A percentile compares a stretch with the other conserved stretches of the same genome.
Evolutionary conservation across 768 basidiomycete species (phyloP).

Genomic region (Suillus discolor): DNA sequence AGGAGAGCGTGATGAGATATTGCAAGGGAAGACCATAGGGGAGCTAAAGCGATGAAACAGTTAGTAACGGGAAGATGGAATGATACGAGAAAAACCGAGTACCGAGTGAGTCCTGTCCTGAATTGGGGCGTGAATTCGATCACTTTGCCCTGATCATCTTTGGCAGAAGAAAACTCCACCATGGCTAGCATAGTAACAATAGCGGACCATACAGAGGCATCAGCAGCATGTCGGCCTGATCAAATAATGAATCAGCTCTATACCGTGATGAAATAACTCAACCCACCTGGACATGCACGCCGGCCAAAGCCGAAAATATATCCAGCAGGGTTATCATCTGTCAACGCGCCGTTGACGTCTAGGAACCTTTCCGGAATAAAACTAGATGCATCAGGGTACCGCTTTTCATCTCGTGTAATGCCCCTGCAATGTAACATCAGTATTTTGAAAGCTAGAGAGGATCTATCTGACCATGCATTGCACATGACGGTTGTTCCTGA

Average conservation of each 20-base stretch:
- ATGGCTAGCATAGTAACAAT: conserved; percentile 12
- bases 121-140: conserved; percentile 8
- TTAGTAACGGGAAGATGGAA: neutral
- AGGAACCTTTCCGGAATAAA: conserved; percentile 9
- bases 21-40: neutral
- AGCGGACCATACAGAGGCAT: conserved; percentile 10
- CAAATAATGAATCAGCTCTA: neutral
- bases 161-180: conserved; percentile 3
- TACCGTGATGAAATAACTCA: neutral
- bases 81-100: neutral
- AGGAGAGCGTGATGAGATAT: neutral
- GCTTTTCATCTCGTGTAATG: conserved; percentile 7
- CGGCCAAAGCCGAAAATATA: conserved; percentile 8
- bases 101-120: neutral
- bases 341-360: neutral
- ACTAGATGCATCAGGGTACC: conserved; percentile 1
- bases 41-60: neutral
- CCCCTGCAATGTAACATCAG: neutral
- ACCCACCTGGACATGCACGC: neutral
- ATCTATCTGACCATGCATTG: conserved; percentile 5
- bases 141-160: conserved; percentile 9
- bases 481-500: conserved; percentile 1
- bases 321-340: neutral
- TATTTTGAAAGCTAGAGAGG: neutral
- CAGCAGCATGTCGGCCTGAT: conserved; percentile 7